A percentile compares a stretch with the other conserved stretches of the same genome.
Evolutionary conservation across 2,329 filamentous ascomycete genomes (phyloP).

Genomic region (Ceratocystis variospora): DNA sequence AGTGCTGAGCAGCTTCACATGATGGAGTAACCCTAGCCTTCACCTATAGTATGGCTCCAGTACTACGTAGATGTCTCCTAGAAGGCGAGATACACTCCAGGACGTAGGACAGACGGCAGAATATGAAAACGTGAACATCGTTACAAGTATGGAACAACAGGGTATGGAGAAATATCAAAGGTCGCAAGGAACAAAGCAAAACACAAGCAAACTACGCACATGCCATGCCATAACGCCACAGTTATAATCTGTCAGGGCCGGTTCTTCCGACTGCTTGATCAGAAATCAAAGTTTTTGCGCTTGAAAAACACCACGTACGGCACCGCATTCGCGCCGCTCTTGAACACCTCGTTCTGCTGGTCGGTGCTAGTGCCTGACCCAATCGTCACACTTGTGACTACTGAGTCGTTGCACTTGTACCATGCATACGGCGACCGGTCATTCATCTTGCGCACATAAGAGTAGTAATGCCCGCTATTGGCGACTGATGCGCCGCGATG

Average conservation of each 20-base stretch:
- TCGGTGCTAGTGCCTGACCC: conserved; percentile 28
- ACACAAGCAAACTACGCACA: background rate
- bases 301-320: conserved; percentile 37
- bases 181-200: background rate
- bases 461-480: conserved; percentile 63
- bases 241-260: background rate
- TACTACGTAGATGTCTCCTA: background rate
- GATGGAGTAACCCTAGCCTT: background rate
- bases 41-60: background rate
- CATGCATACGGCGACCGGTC: conserved; percentile 30
- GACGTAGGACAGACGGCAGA: background rate
- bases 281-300: conserved; percentile 25
- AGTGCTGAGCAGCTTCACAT: background rate
- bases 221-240: background rate
- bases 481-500: conserved; percentile 56
- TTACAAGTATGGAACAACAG: background rate
- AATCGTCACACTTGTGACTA: conserved; percentile 31
- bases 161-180: conserved; percentile 6
- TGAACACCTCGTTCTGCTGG: conserved; percentile 29
- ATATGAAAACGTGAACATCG: background rate
- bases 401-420: conserved; percentile 37
- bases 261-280: background rate
- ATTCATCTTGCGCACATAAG: conserved; percentile 43
- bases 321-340: conserved; percentile 26
- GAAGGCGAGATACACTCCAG: background rate